Base-by-base conservation (phyloP, 352 stramenopile genomes). In the Blastocystis sp. region DNA sequence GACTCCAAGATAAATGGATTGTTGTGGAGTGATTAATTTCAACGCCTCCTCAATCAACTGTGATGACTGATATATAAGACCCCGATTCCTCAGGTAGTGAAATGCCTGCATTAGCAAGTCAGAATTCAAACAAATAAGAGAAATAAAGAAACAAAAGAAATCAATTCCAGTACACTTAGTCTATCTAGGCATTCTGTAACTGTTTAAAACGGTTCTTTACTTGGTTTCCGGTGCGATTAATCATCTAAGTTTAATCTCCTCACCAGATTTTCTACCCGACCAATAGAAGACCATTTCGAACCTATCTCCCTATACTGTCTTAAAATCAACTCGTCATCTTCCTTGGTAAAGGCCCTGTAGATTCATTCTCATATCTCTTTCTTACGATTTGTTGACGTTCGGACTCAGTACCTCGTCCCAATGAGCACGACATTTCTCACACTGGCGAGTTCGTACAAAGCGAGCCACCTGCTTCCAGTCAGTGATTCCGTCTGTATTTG, bases 1-100 rank as follows among this genome's bases (percentile, higher is more conserved):
- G 77, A 96, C 95, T 87, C 93, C 93, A 7, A 90, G 35, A 67
- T 90, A 90, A 66, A 80, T 7, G 9, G 69, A 80, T 29, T 59
- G 56, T 12, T 0, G 24, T 43, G 69, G 29, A 69, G 27, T 35
- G n/a, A 80, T 67, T 9, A 46, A 11, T 58, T 66, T 80, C 11
- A 80, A 37, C 9, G 69, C 56, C 24, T 80, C 69, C 29, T 80
- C 69, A 12, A 71, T 71, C n/a, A 66, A 32, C 24, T 59, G 69
- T 21, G 69, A 67, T 19, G 56, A 71, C 56, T 80, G 69, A 29
- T 59, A 80, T 27, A 80, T 69, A 46, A 80, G 69, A 65, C 69
- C 69, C 14, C 69, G 49, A 5, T 59, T 21, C 56, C 63, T 80
- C 9, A 80, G 56, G 49, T 59, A 59, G 0, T 7, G 9, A 24